These are phyloP conservation scores for Fusarium sp. DNA, from an alignment of 2,329 filamentous ascomycete genomes.

Conservation along the genomic window DNA sequence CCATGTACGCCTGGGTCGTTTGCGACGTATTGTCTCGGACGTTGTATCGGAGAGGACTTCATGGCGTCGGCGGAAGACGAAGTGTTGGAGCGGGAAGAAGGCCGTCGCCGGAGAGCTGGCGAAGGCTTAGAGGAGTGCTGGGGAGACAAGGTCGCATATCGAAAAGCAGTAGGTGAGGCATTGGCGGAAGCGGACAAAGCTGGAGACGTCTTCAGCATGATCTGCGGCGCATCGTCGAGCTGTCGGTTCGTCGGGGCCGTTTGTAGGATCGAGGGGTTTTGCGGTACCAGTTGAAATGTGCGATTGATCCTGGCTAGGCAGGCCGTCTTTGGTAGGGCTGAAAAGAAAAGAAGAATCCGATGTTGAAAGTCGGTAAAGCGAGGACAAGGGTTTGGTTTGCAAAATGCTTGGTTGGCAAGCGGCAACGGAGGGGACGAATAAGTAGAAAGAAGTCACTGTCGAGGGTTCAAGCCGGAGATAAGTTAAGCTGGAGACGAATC, in stretches of 20 bases:
- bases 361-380: slow-evolving; percentile 24
- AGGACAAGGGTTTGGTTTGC: slow-evolving; percentile 19
- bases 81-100: slow-evolving; percentile 40
- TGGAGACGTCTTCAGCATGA: slow-evolving; percentile 70
- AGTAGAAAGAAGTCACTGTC: slow-evolving; percentile 22
- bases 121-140: slow-evolving; percentile 44
- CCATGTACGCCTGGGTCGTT: slow-evolving; percentile 40
- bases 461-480: slow-evolving; percentile 17
- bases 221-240: slow-evolving; percentile 60
- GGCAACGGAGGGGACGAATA: slow-evolving; percentile 21
- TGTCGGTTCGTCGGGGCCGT: slow-evolving; percentile 34
- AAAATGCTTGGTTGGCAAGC: slow-evolving; percentile 23
- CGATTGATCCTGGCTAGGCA: slow-evolving; percentile 8
- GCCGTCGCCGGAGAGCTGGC: slow-evolving; percentile 43
- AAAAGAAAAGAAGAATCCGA: slow-evolving; percentile 6
- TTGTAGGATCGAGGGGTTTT: slow-evolving; percentile 30
- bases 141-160: slow-evolving; percentile 48
- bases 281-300: slow-evolving; percentile 20
- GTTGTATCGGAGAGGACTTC: slow-evolving; percentile 45
- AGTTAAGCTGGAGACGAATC: slow-evolving; percentile 37
- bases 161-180: slow-evolving; percentile 62
- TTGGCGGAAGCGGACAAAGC: slow-evolving; percentile 62
- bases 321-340: slow-evolving; percentile 21
- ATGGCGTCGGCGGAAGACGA: slow-evolving; percentile 39
- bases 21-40: slow-evolving; percentile 41